These are phyloP conservation scores for Plasmodium fragile DNA, from an alignment of 169 alveolate species.

Conservation along the genomic window DNA sequence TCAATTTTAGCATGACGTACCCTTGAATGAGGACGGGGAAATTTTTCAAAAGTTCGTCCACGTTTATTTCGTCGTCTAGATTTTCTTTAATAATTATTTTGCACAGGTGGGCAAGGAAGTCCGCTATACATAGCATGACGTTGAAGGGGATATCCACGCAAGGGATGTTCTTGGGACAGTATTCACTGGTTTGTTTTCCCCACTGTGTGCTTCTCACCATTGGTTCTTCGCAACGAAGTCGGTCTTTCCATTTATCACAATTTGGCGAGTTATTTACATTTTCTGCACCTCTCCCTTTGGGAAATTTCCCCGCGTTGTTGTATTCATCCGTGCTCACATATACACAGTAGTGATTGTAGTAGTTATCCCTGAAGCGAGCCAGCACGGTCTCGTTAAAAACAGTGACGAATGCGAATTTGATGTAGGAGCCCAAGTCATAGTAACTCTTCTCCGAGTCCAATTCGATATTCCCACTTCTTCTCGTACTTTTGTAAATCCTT, in stretches of 20 bases:
- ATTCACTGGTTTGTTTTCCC: background rate
- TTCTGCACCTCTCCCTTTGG: background rate
- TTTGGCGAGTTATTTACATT: background rate
- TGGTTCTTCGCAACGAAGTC: background rate
- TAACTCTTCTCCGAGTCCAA: slow-evolving; percentile 11
- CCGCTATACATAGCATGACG: slow-evolving; percentile 60
- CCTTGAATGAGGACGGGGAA: slow-evolving; percentile 69
- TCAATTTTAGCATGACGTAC: slow-evolving; percentile 54
- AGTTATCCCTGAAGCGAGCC: slow-evolving; percentile 48
- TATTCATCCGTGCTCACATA: background rate
- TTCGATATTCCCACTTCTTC: background rate
- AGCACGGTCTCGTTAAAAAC: slow-evolving; percentile 37
- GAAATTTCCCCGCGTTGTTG: background rate
- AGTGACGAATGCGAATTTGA: slow-evolving; percentile 47
- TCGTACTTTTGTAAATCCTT: slow-evolving; percentile 37
- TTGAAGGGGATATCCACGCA: slow-evolving; percentile 47
- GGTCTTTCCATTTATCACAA: background rate
- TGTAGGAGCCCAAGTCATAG: slow-evolving; percentile 38
- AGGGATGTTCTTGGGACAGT: background rate
- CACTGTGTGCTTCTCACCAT: background rate
- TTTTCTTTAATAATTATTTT: slow-evolving; percentile 62
- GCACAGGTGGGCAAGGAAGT: slow-evolving; percentile 28
- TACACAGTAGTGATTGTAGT: slow-evolving; percentile 23
- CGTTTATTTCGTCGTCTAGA: slow-evolving; percentile 28
- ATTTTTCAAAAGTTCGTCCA: slow-evolving; percentile 47